Percentiles rank a stretch among this genome's conserved stretches.
Conservation (phyloP, 257 asterid species). For the Solanum megistacrolobum region DNA sequence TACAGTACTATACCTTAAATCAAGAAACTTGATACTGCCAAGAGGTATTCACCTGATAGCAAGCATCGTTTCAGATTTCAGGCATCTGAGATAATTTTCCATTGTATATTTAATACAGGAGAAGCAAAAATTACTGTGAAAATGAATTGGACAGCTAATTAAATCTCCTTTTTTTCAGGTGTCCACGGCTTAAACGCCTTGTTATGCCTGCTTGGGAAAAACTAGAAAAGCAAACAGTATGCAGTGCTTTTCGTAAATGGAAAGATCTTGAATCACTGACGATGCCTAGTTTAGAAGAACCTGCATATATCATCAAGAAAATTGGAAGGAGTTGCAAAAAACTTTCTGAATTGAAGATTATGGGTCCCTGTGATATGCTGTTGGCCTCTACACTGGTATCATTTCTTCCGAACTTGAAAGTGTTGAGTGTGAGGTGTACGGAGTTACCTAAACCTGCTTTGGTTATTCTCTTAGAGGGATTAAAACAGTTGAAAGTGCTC, state of each 20-base stretch:
- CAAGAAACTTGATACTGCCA: not conserved
- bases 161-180: no score
- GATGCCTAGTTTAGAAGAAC: slow-evolving; percentile 67
- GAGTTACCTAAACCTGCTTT: slow-evolving; percentile 39
- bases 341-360: slow-evolving; percentile 49
- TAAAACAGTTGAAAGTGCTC: slow-evolving; percentile 55
- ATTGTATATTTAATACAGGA: not conserved
- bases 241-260: slow-evolving; percentile 48
- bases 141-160: no score
- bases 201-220: no score
- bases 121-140: not conserved
- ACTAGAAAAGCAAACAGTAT: slow-evolving; percentile 51
- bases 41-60: not conserved
- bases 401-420: slow-evolving; percentile 52
- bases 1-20: not conserved
- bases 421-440: slow-evolving; percentile 69
- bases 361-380: slow-evolving; percentile 50
- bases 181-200: no score
- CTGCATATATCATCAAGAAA: slow-evolving; percentile 56
- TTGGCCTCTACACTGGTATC: slow-evolving; percentile 40
- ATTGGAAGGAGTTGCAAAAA: slow-evolving; percentile 45
- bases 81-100: not conserved
- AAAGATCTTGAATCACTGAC: slow-evolving; percentile 59
- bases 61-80: not conserved
- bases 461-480: slow-evolving; percentile 38